Percentiles rank a stretch among this genome's conserved stretches.
These are phyloP conservation scores for Fomitopsis pulvina DNA, from an alignment of 768 basidiomycete species.

Conservation along the genomic window DNA sequence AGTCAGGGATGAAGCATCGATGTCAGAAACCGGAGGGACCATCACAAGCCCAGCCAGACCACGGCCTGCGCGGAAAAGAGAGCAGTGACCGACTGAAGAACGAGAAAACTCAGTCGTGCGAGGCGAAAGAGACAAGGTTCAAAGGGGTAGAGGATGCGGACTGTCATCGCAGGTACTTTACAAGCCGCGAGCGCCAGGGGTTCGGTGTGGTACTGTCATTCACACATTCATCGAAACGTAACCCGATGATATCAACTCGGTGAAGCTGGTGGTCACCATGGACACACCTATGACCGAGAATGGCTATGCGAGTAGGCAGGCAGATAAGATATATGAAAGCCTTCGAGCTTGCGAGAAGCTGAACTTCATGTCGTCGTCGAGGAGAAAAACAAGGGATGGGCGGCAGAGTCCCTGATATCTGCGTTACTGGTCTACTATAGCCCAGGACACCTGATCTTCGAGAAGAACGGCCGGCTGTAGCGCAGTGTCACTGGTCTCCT, in stretches of 20 bases:
- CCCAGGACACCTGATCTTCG: too few species aligned
- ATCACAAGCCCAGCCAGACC: not conserved
- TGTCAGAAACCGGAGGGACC: conserved; percentile 1
- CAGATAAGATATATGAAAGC: not conserved
- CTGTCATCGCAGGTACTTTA: not conserved
- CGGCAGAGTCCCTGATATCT: too few species aligned
- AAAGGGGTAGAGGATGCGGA: not conserved
- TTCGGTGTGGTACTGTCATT: not conserved
- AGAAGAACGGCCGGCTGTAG: too few species aligned
- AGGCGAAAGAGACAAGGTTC: not conserved
- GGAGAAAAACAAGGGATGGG: too few species aligned
- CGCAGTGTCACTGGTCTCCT: too few species aligned
- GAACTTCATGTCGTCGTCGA: too few species aligned
- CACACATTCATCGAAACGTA: not conserved
- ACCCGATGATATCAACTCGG: not conserved
- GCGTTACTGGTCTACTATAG: too few species aligned
- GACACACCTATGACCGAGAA: not conserved
- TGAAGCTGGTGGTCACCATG: not conserved
- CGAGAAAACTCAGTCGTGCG: not conserved
- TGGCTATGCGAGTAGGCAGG: not conserved
- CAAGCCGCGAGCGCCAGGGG: not conserved
- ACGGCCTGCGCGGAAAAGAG: conserved; percentile 1
- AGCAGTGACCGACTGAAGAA: conserved; percentile 3
- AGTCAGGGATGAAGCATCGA: not conserved
- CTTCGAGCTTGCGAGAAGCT: too few species aligned